Evolutionary conservation across 768 basidiomycete genomes (phyloP), one percentile per base, ranked within the genome.

Genomic region (Leccinum ochraceum): DNA sequence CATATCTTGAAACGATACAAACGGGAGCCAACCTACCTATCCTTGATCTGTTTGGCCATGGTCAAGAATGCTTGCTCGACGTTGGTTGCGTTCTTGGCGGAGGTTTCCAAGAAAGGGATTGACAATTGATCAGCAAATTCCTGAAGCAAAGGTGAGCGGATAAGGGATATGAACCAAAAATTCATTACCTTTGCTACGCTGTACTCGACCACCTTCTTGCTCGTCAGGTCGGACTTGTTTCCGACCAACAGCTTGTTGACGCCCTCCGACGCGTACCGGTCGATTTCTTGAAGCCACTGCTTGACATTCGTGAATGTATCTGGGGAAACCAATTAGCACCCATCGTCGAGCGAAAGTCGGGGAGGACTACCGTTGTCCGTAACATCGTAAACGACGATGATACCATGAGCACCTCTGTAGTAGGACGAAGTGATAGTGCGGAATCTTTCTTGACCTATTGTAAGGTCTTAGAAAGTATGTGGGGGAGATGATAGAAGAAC

Each of bases 61-160:
- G 95, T 95, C 82, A 98, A 88, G 86, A 99, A 99, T 6, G 97
- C 95, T 77, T 99, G 94, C 76, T 99, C 97, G 61, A 99, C 97
- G 68, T 97, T 97, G 63, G 95, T 95, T 56, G 95, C 94, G 69
- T 92, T 94, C 90, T 98, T 98, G 37, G 97, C 97, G n/a, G 92
- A 94, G 13, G 97, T 99, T 81, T 99, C 97, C 72, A 99, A 79
- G 88, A 97, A 98, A 52, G 94, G 89, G 67, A 99, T 89, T 62
- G 82, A 83, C 66, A 98, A 82, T 74, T 98, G 95, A 73, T 98
- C 94, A 28, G 97, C 94, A 70, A 98, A 92, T 83, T 96, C 94
- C 86, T 96, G 63, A 0, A 54, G 26, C 34, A 56, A 62, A n/a
- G 56, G 44, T 71, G 28, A 64, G 32, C 22, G 37, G 22, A 30